Evolutionary conservation across 1,284 basidiomycete genomes (phyloP), one percentile per base, ranked within the genome.

Genomic region (Calocybe gambosa): DNA sequence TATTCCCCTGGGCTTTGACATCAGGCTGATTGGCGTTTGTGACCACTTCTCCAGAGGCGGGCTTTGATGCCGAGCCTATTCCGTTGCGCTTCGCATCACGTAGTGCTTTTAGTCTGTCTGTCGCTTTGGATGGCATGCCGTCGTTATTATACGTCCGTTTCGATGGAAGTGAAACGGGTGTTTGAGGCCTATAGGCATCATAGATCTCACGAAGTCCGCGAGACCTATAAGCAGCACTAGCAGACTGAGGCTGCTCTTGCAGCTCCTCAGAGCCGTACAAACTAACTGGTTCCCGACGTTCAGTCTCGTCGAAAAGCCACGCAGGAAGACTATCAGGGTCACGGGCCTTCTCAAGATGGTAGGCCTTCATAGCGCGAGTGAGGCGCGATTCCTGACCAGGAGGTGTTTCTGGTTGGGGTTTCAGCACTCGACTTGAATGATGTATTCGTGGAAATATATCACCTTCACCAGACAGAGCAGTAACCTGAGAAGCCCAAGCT

Each of bases 331-430:
- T 81, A 16, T 71, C 58, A 5, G 74, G 74, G 37, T 72, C 66
- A 26, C 69, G 70, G 12, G 80, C 81, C 59, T 81, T 80, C 28
- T 71, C 71, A 34, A 82, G 67, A 55, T 85, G 75, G 57, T 84
- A 85, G 0, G 77, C 74, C 58, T 82, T 82, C 75, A 85, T 74
- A 1, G 77, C 78, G n/a, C 73, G 71, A 3, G 74, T 76, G 25
- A 85, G 68, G 34, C 76, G 75, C 3, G 77, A 79, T 50, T 85
- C 82, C 41, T 72, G 66, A 21, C 78, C 78, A n/a, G 69, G 66
- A 5, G 76, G 75, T 12, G 76, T 79, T 40, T 69, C 79, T 80
- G 15, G n/a, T 15, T 16, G n/a, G n/a, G 8, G 7, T 4, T 34
- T 34, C 15, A 34, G 56, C n/a, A 33, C 7, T 25, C 7, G n/a